Evolutionary conservation across 805 yeast species (phyloP).

Genomic region (Kodamaea jinghongensis): DNA sequence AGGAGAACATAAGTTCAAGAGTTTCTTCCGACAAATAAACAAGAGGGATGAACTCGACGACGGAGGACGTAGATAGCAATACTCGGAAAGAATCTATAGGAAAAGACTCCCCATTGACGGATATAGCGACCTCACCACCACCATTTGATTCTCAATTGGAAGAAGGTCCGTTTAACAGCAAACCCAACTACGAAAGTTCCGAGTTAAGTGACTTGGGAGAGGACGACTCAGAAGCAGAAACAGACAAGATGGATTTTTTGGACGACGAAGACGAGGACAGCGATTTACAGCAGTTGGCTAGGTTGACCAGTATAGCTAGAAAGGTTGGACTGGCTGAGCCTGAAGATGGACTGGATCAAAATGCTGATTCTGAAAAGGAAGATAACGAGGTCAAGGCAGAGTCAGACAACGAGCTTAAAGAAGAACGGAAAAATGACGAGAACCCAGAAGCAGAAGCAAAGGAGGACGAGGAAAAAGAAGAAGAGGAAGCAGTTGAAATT

Average conservation of each 20-base stretch:
- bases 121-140: slow-evolving; percentile 41
- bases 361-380: slow-evolving; percentile 33
- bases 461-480: slow-evolving; percentile 9
- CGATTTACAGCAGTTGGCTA: slow-evolving; percentile 39
- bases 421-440: neutral
- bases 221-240: slow-evolving; percentile 81
- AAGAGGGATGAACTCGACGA: neutral
- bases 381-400: slow-evolving; percentile 6
- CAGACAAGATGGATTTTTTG: slow-evolving; percentile 73
- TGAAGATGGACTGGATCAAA: slow-evolving; percentile 22
- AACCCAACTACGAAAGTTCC: slow-evolving; percentile 35
- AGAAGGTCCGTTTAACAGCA: slow-evolving; percentile 13
- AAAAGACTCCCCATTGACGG: slow-evolving; percentile 41
- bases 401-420: neutral
- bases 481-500: slow-evolving; percentile 6
- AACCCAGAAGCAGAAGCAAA: slow-evolving; percentile 8
- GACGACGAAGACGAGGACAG: slow-evolving; percentile 32
- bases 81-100: slow-evolving; percentile 12
- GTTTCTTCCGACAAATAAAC: slow-evolving; percentile 1
- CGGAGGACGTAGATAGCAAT: neutral
- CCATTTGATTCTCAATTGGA: slow-evolving; percentile 27
- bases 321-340: slow-evolving; percentile 23
- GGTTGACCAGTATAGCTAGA: slow-evolving; percentile 24
- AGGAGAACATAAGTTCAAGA: neutral
- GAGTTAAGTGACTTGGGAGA: slow-evolving; percentile 54